A percentile compares a stretch with the other conserved stretches of the same genome.
phyloP scores from a whole-genome alignment of 2,329 filamentous ascomycete species.

The Pseudogymnoascus sp. region DNA sequence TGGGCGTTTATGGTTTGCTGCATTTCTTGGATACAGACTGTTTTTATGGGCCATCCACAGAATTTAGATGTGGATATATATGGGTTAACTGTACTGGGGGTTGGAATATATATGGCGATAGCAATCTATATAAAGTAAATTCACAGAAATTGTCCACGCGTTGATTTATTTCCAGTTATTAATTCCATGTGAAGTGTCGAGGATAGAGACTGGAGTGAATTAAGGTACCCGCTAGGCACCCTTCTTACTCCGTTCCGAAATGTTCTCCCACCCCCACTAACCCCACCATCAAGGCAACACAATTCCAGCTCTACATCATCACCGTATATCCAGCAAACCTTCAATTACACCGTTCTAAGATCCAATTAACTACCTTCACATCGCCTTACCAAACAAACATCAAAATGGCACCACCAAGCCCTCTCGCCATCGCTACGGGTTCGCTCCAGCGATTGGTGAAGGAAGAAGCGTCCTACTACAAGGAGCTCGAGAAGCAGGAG shows the following conservation, averaged over 20 bases:
- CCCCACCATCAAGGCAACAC: background rate
- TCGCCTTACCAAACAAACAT: background rate
- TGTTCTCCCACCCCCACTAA: background rate
- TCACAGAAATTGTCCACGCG: background rate
- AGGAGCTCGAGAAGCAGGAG: constrained; percentile 71
- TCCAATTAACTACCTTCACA: background rate
- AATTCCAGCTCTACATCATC: background rate
- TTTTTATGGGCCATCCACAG: background rate
- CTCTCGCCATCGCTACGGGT: constrained; percentile 71
- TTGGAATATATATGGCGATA: background rate
- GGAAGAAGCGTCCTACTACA: constrained; percentile 85
- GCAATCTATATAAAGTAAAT: background rate
- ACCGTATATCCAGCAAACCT: background rate
- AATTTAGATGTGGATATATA: too few species aligned
- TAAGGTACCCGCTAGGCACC: background rate
- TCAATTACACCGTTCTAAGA: background rate
- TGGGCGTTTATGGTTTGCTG: background rate
- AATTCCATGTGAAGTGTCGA: background rate
- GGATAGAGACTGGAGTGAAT: background rate
- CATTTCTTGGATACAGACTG: constrained; percentile 1
- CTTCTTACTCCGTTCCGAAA: constrained; percentile 3
- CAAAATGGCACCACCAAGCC: constrained; percentile 67
- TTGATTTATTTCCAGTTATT: background rate
- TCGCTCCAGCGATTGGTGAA: constrained; percentile 80
- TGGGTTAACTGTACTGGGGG: background rate